Evolutionary conservation across 2,329 filamentous ascomycete genomes (phyloP).

Genomic region (Nothophaeocryptopus gaeumannii): DNA sequence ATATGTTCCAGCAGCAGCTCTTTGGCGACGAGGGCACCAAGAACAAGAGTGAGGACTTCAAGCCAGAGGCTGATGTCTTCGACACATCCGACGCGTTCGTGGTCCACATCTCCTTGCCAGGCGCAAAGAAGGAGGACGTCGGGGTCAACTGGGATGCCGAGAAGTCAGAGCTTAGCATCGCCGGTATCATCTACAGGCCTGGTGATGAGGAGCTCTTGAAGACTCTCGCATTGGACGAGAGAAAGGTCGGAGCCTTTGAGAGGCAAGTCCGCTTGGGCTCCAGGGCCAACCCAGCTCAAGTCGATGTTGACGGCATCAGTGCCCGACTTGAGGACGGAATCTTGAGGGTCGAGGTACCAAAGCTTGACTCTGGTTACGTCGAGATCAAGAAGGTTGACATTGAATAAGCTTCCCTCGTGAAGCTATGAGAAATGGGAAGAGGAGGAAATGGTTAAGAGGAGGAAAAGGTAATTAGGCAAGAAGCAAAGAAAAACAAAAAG

Average conservation of each 20-base stretch:
- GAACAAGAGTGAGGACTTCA: conserved; percentile 45
- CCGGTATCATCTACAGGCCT: conserved; percentile 70
- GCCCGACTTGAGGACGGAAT: conserved; percentile 79
- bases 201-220: conserved; percentile 68
- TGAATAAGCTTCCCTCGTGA: conserved; percentile 35
- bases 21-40: conserved; percentile 34
- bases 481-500: too few species aligned
- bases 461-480: too few species aligned
- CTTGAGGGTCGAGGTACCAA: conserved; percentile 72
- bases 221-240: conserved; percentile 62
- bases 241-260: conserved; percentile 72
- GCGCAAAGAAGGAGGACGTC: conserved; percentile 75
- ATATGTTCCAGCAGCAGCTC: conserved; percentile 36
- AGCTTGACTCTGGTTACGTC: conserved; percentile 63
- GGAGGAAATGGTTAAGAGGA: too few species aligned
- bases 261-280: conserved; percentile 62
- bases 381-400: conserved; percentile 54
- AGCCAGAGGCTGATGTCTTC: conserved; percentile 72
- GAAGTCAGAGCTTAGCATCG: conserved; percentile 61
- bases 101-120: conserved; percentile 71
- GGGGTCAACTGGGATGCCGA: conserved; percentile 74
- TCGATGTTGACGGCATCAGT: conserved; percentile 66
- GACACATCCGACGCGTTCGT: conserved; percentile 63
- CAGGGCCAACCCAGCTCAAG: conserved; percentile 54
- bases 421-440: too few species aligned